These are phyloP conservation scores for Gastrolobium bilobum DNA, from an alignment of 306 rosid genomes.

Conservation along the genomic window DNA sequence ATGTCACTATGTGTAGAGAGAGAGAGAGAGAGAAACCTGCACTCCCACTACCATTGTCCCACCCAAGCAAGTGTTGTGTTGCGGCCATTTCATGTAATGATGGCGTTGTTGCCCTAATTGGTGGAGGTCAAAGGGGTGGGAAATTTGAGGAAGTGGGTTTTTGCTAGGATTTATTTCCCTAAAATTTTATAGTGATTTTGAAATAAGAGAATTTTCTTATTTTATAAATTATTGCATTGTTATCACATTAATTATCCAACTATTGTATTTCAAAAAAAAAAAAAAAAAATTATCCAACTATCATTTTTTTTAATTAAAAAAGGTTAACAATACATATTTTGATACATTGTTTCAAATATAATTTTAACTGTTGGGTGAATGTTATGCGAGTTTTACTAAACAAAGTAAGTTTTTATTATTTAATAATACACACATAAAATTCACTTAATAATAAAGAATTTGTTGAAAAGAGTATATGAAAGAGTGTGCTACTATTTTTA, in stretches of 20 bases:
- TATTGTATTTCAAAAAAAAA: too few relatives aligned
- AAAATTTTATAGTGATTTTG: background rate
- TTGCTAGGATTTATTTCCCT: background rate
- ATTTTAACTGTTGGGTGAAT: too few relatives aligned
- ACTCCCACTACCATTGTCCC: slow-evolving; percentile 49
- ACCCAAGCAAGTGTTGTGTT: slow-evolving; percentile 44
- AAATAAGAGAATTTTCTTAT: background rate
- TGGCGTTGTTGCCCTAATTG: slow-evolving; percentile 60
- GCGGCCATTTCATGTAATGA: slow-evolving; percentile 54
- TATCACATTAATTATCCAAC: background rate
- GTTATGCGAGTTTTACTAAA: too few relatives aligned
- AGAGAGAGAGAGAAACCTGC: slow-evolving; percentile 7
- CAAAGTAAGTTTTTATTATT: too few relatives aligned
- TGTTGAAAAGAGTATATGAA: too few relatives aligned
- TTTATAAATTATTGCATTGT: too few relatives aligned
- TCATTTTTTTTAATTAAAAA: background rate
- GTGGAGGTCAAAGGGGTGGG: slow-evolving; percentile 56
- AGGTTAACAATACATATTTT: too few relatives aligned
- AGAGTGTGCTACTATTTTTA: too few relatives aligned
- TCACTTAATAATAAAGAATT: too few relatives aligned
- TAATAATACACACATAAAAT: too few relatives aligned
- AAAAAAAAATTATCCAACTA: background rate
- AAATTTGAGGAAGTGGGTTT: slow-evolving; percentile 48
- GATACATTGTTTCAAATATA: too few relatives aligned
- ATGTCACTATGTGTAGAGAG: slow-evolving; percentile 24